A percentile compares a stretch with the other conserved stretches of the same genome.
Conservation (phyloP, 2,329 filamentous ascomycete genomes). For the Phaeosphaeriaceae sp. region DNA sequence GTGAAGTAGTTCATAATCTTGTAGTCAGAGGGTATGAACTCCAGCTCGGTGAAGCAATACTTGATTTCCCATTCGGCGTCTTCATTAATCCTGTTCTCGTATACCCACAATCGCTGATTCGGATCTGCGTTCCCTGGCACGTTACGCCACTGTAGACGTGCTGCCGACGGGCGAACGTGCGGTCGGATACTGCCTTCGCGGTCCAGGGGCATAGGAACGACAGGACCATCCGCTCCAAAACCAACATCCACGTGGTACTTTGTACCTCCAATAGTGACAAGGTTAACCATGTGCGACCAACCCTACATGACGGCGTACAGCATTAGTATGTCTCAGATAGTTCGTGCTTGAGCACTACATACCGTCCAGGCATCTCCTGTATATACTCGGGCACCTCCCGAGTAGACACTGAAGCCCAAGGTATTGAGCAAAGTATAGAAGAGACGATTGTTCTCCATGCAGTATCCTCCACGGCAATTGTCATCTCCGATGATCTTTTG, state of each 20-base stretch:
- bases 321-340: neutral
- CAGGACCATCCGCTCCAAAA: conserved; percentile 50
- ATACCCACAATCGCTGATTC: conserved; percentile 54
- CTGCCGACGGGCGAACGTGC: conserved; percentile 41
- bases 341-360: conserved; percentile 8
- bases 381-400: conserved; percentile 51
- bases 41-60: conserved; percentile 67
- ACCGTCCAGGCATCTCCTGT: conserved; percentile 32
- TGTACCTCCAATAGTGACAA: conserved; percentile 47
- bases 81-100: conserved; percentile 44
- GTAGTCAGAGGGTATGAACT: conserved; percentile 45
- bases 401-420: conserved; percentile 57
- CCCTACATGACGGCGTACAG: neutral
- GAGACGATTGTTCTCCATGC: conserved; percentile 66
- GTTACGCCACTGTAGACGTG: conserved; percentile 43
- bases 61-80: conserved; percentile 63
- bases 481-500: conserved; percentile 61
- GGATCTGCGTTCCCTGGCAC: conserved; percentile 41
- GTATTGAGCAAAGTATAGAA: conserved; percentile 60
- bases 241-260: conserved; percentile 54
- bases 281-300: conserved; percentile 54
- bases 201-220: conserved; percentile 48
- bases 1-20: conserved; percentile 44
- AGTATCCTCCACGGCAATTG: conserved; percentile 63
- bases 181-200: conserved; percentile 28